Evolutionary conservation across 805 yeast genomes (phyloP).

Genomic region (Yarrowia sp.): DNA sequence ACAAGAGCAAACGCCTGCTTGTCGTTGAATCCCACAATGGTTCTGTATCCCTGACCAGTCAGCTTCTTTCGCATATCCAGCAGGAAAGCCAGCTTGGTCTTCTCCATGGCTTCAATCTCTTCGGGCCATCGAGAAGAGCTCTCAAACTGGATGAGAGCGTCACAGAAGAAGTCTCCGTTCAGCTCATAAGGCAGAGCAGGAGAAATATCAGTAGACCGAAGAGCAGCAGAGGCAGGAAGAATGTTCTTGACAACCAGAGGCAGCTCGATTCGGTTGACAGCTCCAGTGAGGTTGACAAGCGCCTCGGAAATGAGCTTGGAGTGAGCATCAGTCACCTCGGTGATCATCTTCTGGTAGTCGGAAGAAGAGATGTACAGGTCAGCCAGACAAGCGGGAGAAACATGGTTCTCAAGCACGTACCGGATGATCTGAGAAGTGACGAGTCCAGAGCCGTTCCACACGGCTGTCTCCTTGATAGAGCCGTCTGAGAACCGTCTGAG

Average conservation of each 20-base stretch:
- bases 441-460: constrained; percentile 54
- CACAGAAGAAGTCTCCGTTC: constrained; percentile 53
- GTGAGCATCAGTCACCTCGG: constrained; percentile 46
- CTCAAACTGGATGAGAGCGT: constrained; percentile 82
- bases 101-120: constrained; percentile 78
- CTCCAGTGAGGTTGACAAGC: constrained; percentile 39
- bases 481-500: constrained; percentile 93
- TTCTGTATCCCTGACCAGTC: constrained; percentile 44
- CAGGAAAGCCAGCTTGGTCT: constrained; percentile 86
- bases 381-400: constrained; percentile 14
- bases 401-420: constrained; percentile 15
- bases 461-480: constrained; percentile 81
- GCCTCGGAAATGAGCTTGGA: constrained; percentile 59
- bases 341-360: constrained; percentile 17
- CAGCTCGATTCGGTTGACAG: constrained; percentile 51
- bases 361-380: constrained; percentile 5
- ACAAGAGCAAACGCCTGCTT: constrained; percentile 43
- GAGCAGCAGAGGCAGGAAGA: constrained; percentile 67
- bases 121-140: constrained; percentile 94
- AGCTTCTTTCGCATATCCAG: constrained; percentile 59
- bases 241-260: constrained; percentile 75
- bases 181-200: constrained; percentile 72
- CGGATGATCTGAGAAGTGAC: constrained; percentile 25
- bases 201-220: constrained; percentile 71
- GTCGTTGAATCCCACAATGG: constrained; percentile 61